These are phyloP conservation scores for Haplosporangium gracile DNA, from an alignment of 192 early-diverging fungal genomes.

Conservation along the genomic window DNA sequence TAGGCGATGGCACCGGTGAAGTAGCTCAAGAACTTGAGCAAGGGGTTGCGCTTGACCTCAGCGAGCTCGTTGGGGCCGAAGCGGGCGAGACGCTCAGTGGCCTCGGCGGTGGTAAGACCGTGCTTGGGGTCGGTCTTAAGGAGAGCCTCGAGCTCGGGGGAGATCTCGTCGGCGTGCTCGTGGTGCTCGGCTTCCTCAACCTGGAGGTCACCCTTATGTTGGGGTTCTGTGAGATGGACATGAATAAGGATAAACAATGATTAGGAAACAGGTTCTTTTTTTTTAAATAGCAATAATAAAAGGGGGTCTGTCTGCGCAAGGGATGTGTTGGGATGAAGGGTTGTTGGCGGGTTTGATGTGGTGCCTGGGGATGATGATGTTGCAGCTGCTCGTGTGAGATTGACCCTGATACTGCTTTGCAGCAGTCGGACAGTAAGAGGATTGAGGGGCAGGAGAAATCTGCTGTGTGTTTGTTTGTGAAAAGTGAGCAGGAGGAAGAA, in stretches of 20 bases:
- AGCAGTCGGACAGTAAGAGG: neutral
- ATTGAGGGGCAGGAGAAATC: neutral
- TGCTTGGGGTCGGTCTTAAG: constrained; percentile 85
- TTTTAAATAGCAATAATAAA: neutral
- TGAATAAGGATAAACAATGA: neutral
- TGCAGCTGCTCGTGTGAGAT: neutral
- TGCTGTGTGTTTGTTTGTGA: neutral
- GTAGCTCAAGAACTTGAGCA: constrained; percentile 88
- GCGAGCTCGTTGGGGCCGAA: constrained; percentile 89
- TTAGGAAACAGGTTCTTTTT: neutral
- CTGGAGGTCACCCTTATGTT: constrained; percentile 56
- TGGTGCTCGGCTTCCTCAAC: constrained; percentile 80
- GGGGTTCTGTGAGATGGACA: constrained; percentile 4
- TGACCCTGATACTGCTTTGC: neutral
- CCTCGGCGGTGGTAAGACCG: constrained; percentile 84
- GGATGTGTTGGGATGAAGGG: neutral
- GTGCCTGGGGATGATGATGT: neutral
- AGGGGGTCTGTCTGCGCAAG: no score
- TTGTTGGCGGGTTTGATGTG: neutral
- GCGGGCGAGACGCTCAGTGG: constrained; percentile 70
- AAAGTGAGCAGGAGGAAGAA: neutral
- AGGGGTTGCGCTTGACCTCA: constrained; percentile 86
- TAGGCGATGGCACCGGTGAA: constrained; percentile 90
- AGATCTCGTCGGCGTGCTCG: constrained; percentile 80
- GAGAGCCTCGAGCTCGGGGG: constrained; percentile 84